Base-by-base conservation (phyloP, 2,329 filamentous ascomycete genomes). In the Neonectria magnoliae region DNA sequence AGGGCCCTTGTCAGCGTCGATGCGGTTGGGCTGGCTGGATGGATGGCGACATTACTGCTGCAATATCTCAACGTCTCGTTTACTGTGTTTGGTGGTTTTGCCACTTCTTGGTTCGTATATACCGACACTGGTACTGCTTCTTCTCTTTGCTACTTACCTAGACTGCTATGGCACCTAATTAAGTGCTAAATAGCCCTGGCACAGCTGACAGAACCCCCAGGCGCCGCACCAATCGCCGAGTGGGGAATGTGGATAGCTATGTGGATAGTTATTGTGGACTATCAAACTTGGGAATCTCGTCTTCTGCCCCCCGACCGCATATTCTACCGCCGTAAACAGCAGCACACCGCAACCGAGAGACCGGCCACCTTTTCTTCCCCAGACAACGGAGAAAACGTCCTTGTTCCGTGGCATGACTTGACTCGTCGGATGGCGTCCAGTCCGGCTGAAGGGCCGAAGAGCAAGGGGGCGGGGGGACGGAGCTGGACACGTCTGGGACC, bases 341-440 rank as follows among this genome's bases (percentile, higher is more conserved):
- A 18, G 47, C 47, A 31, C 47, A 50, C 47, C 47, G 25, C 47
- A 50, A 31, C 47, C 16, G 16, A 14, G 36, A 38, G 14, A n/a
- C 22, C 9, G 29, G 10, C 29, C 29, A 29, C 25, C 11, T 31
- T 29, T 14, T 9, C 45, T 8, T 11, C 6, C 16, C 16, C 16
- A 56, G 65, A 57, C 56, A 51, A 42, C 55, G 52, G 56, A 27
- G n/a, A 18, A 20, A 42, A 16, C n/a, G 38, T 18, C 38, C n/a
- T 38, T 38, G 13, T 38, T 38, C 13, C 10, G 48, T 62, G 67
- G 66, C 57, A 60, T 65, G 64, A 65, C 69, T 65, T 59, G 64
- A 65, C 69, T 65, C 57, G 52, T 67, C 65, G 68, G 59, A 69
- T 68, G 70, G 71, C 62, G 57, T 72, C 42, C 41, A 31, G 58